Evolutionary conservation across 2,329 filamentous ascomycete species (phyloP), one percentile per base, ranked within the genome.

Genomic region (Fusarium subtropicale): DNA sequence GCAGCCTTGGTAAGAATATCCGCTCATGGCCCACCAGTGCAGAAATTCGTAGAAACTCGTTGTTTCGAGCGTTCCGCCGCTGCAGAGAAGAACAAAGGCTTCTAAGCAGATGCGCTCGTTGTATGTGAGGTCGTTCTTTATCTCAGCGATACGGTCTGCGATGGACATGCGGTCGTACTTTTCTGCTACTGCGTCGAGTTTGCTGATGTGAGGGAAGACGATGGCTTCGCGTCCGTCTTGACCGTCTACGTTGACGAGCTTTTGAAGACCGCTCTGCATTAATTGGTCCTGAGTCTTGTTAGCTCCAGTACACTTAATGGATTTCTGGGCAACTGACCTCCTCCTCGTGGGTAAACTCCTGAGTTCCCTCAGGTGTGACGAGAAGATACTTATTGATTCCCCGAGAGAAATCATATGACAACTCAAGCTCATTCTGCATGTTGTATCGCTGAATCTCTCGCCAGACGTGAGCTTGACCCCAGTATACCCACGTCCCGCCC

Each of bases 401-500:
- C 6, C 74, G 72, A 2, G 78, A 78, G 64, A 81, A 82, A 52
- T 83, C 80, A 26, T 80, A 80, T 0, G 79, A 81, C 5, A 76
- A 47, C 28, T 81, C 78, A 4, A 83, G 68, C 2, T 81, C 77
- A 22, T 79, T 74, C 16, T 78, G 75, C 78, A 85, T 81, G 5
- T 78, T 73, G 59, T 85, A 86, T n/a, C 82, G 71, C 1, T 78
- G 75, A 5, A 85, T 80, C 54, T 85, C 83, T 5, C 81, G 75
- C 78, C 79, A 83, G 4, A 83, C 73, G 33, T 81, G 79, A 0
- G 81, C 74, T 50, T 83, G 81, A 3, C 76, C 75, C 82, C 82
- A 84, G 55, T 81, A 80, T 0, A 85, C 77, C 82, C 82, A 86
- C 0, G 83, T 84, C 0, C 84, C 84, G 0, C 84, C 84, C 79